Evolutionary conservation across 139 green algal genomes (phyloP).

Genomic region (Spirogloea muscicola): DNA sequence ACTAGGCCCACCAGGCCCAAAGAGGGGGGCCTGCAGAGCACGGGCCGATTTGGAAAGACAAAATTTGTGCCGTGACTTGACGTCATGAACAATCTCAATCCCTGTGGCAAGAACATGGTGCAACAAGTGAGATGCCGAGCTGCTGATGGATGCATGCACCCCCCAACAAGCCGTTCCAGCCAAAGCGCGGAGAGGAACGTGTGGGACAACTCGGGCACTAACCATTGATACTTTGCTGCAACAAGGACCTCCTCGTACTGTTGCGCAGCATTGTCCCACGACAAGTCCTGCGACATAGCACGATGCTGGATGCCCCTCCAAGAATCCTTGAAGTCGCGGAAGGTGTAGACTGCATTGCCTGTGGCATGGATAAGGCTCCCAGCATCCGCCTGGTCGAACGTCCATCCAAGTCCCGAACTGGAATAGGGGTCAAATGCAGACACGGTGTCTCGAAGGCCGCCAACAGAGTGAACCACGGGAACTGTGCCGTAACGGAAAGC

Average conservation of each 20-base stretch:
- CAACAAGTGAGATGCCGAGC: too few species aligned
- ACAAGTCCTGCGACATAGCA: conserved; percentile 78
- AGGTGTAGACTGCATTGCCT: conserved; percentile 52
- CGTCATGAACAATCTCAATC: too few species aligned
- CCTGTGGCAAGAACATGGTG: too few species aligned
- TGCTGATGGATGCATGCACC: too few species aligned
- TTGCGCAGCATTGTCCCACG: conserved; percentile 82
- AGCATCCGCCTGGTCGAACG: conserved; percentile 43
- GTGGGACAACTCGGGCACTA: neutral
- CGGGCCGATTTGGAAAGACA: too few species aligned
- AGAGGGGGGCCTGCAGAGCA: too few species aligned
- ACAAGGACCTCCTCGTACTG: conserved; percentile 90
- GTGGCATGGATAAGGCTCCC: conserved; percentile 44
- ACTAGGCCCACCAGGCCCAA: too few species aligned
- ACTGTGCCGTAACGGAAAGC: conserved; percentile 78
- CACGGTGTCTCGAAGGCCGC: conserved; percentile 73
- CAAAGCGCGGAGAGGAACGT: neutral
- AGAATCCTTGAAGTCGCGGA: conserved; percentile 30
- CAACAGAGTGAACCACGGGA: conserved; percentile 76
- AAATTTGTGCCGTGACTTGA: too few species aligned
- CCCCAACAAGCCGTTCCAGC: too few species aligned
- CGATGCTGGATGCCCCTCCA: conserved; percentile 57
- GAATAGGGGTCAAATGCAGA: conserved; percentile 53
- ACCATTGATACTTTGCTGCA: conserved; percentile 74
- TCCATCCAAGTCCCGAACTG: conserved; percentile 50